Base-by-base conservation (phyloP, 495 filamentous ascomycete genomes). In the Daldinia loculata region DNA sequence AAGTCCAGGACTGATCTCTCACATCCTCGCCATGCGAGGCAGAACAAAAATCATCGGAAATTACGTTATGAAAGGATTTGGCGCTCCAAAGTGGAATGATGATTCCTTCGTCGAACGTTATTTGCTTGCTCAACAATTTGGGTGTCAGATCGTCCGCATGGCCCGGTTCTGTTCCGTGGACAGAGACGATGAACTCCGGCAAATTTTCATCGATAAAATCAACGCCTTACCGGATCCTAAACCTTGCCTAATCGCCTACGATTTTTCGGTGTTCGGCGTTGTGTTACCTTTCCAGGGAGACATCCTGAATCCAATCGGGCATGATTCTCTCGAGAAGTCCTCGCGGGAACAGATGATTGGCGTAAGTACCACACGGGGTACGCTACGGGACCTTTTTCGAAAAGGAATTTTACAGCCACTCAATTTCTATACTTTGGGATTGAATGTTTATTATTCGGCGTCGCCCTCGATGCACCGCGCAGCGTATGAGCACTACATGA, bases 401-500 rank as follows among this genome's bases (percentile, higher is more conserved):
- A 86, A 86, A 29, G 86, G 88, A 57, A 75, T 84, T 6, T 77
- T 90, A 39, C 86, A 90, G 53, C 91, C 91, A 0, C 83, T 94
- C 36, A 83, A 91, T 50, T 93, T 92, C 74, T 93, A 90, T 75
- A 89, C 92, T 38, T 82, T 91, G 27, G 92, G 92, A 3, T 89
- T 88, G 19, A 90, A 85, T 60, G 90, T 93, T 17, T 85, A 87
- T 29, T 93, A 93, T 79, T 93, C 89, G 75, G 80, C 93, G 34
- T 93, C 90, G 0, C 92, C 92, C 0, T 88, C 87, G 0, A 95
- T 94, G 91, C 90, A 94, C 74, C 90, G 86, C 64, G 91, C 91
- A 3, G 92, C 92, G 12, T 90, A 90, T 75, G 82, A 86, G 52
- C 87, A 87, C 43, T 90, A 88, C 56, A 90, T 90, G 26, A 88